Evolutionary conservation across 331 rosid species (phyloP).

Genomic region (Pyracantha coccinea): DNA sequence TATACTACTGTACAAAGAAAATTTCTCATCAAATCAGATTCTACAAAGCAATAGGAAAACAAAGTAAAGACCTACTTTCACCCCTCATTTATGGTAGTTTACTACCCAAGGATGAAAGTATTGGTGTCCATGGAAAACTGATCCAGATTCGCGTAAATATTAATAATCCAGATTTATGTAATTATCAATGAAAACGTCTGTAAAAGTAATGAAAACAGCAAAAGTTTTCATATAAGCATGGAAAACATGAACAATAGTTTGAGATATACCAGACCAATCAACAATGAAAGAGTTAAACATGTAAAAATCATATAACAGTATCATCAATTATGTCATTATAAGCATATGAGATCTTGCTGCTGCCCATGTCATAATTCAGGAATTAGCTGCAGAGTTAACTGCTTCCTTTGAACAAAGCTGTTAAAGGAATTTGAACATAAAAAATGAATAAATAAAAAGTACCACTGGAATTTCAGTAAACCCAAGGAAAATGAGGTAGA

Average conservation of each 20-base stretch:
- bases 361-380: not conserved
- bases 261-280: not conserved
- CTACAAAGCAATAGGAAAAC: not conserved
- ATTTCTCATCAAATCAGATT: not conserved
- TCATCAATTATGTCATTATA: not conserved
- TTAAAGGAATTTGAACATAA: not conserved
- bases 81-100: not conserved
- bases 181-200: not conserved
- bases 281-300: not conserved
- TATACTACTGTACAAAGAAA: not conserved
- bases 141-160: not conserved
- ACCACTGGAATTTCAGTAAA: not conserved
- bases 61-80: not conserved
- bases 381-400: not conserved
- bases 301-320: not conserved
- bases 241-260: not conserved
- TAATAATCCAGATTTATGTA: not conserved
- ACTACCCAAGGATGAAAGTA: not conserved
- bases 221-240: not conserved
- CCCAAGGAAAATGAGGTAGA: not conserved
- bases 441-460: not conserved
- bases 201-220: not conserved
- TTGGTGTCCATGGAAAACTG: not conserved
- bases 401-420: not conserved
- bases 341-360: not conserved